Base-by-base conservation (phyloP, 106 monocot species). In the Platanthera zijinensis region DNA sequence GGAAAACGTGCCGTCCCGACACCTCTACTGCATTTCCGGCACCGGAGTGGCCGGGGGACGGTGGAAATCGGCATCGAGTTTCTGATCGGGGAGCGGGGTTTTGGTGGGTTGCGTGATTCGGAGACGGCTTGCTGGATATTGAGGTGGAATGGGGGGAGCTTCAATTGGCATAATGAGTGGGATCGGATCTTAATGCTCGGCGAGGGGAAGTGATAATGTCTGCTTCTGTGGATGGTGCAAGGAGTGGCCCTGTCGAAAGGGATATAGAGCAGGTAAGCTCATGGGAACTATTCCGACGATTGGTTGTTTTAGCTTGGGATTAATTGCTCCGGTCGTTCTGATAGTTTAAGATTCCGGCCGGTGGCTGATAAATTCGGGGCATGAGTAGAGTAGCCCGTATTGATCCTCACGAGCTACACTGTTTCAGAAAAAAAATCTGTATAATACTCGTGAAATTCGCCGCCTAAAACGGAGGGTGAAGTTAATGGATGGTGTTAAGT, bases 191-290 rank as follows among this genome's bases (percentile, higher is more conserved):
- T 79, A 51, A 80, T 18, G 74, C 50, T 71, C 45, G 74, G 48
- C 5, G 21, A 73, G 48, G 14, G 73, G 49, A 22, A 72, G 47
- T 47, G 62, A 76, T 51, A 77, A 66, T 77, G 73, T 57, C 83
- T 71, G 75, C 86, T 69, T 83, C 80, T 76, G 72, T 61, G 61
- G 87, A 77, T 73, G 73, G 74, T 51, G 73, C 52, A 19, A 52
- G 85, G 79, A 50, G 67, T 48, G 82, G 78, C 32, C 73, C 77
- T 13, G 87, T 84, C 48, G 87, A 87, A 80, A 77, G 87, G 50
- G 87, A 87, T 75, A 81, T 87, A 75, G 87, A 87, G 78, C 87
- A 87, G 87, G 87, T 87, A 73, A 22, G 5, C 53, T 52, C 56
- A 2, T 18, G 12, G 22, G 18, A 39, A 52, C 46, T 62, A 47